Conservation (phyloP, 352 stramenopile species). For the Phytopythium ostracodes region DNA sequence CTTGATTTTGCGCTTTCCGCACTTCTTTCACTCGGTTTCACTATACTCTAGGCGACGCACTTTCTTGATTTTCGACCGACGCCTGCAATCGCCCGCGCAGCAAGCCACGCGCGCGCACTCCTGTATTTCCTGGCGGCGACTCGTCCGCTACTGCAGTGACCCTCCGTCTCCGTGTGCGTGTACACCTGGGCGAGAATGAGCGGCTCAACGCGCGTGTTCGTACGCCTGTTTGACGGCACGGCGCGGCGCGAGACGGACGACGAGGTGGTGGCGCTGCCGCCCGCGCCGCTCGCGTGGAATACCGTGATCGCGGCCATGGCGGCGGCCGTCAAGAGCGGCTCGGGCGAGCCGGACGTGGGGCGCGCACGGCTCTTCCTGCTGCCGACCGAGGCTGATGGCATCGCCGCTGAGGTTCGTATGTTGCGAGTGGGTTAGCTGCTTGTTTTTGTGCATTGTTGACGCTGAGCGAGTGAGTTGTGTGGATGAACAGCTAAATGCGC, state of each 20-base stretch:
- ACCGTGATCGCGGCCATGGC: conserved; percentile 62
- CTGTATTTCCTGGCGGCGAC: not conserved
- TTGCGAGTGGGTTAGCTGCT: no score
- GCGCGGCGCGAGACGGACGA: conserved; percentile 50
- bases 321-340: conserved; percentile 39
- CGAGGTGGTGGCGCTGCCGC: conserved; percentile 62
- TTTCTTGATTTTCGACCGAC: not conserved
- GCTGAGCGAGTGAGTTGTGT: conserved; percentile 8
- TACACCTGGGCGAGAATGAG: conserved; percentile 18
- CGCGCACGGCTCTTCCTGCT: conserved; percentile 59
- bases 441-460: not conserved
- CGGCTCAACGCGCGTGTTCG: conserved; percentile 56
- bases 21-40: not conserved
- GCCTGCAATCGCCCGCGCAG: no score
- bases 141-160: no score
- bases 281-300: conserved; percentile 64
- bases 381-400: conserved; percentile 46
- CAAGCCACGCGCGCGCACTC: not conserved
- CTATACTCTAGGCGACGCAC: not conserved
- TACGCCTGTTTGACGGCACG: conserved; percentile 64
- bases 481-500: conserved; percentile 47
- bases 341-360: conserved; percentile 16
- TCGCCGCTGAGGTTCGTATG: conserved; percentile 52
- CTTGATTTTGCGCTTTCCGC: not conserved
- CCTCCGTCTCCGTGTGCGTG: no score